Evolutionary conservation across 208 protist genomes (phyloP), one percentile per base, ranked within the genome.

Genomic region (Leishmania gerbilli): DNA sequence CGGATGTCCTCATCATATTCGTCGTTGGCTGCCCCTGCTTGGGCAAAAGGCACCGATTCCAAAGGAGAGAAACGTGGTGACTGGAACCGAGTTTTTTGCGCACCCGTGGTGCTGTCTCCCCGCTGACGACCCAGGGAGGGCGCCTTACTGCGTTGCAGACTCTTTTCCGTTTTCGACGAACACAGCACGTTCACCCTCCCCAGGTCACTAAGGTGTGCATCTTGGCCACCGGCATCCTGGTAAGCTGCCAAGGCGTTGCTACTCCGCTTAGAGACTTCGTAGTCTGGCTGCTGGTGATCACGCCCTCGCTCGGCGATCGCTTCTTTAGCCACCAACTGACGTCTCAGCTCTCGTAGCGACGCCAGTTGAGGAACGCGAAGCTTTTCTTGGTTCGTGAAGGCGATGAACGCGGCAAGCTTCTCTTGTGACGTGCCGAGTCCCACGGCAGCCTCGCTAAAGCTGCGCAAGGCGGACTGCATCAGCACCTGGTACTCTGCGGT

Each of bases 381-480:
- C n/a, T 76, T 76, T 77, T 95, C 88, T 67, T 95, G 88, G 21
- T 78, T 76, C 55, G 64, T 31, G 80, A 85, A 93, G 17, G 82
- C 58, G 34, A 82, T 80, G 72, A 86, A 93, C 13, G 92, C 92
- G 1, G 87, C 77, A 13, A 93, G 77, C 82, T 95, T 95, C 80
- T 95, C 92, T 64, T 89, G 77, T 19, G 79, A 85, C 19, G 92
- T 95, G 19, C 92, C 92, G 21, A 95, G 76, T 2, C 87, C 85
- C 21, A 93, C 81, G 13, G 77, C 76, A 17, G 79, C 82, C 45
- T 83, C 79, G 58, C 89, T 86, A 69, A 95, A 95, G 55, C 83
- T 81, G 74, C 82, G 80, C 69, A 92, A 79, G 2, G 88, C 92
- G 24, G 78, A 77, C 79, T 90, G 85, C 84, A 88, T 77, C 8